phyloP scores from a whole-genome alignment of 192 early-diverging fungal species.

The Coemansia sp. region DNA sequence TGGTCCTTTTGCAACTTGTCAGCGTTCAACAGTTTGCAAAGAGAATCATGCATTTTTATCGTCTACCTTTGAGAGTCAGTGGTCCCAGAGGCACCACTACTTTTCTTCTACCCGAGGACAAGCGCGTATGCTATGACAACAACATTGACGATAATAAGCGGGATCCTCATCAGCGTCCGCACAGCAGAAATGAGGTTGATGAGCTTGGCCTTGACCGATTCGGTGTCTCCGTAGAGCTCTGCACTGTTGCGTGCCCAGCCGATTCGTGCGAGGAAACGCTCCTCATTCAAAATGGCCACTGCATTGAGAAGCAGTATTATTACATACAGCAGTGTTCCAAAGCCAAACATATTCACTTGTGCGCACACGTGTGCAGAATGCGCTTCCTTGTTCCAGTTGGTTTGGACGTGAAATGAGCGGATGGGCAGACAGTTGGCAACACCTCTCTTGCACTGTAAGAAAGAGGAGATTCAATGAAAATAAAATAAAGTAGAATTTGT shows the following conservation, averaged over 20 bases:
- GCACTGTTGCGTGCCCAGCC: conserved; percentile 64
- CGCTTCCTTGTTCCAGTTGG: neutral
- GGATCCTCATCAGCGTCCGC: conserved; percentile 85
- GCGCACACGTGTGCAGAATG: neutral
- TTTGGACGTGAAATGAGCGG: neutral
- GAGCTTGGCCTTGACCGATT: conserved; percentile 75
- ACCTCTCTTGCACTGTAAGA: no score
- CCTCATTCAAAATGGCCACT: conserved; percentile 87
- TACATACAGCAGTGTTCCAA: conserved; percentile 80
- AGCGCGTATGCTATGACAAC: conserved; percentile 81
- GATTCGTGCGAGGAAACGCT: conserved; percentile 87
- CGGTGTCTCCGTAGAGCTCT: conserved; percentile 64
- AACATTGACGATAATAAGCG: conserved; percentile 77
- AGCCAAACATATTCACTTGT: conserved; percentile 54
- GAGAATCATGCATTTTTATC: no score
- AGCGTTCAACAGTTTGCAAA: no score
- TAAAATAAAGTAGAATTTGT: no score
- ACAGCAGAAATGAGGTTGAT: conserved; percentile 89
- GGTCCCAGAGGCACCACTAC: no score
- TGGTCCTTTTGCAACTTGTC: no score
- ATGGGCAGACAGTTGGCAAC: neutral
- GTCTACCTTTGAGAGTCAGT: no score
- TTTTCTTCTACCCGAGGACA: conserved; percentile 65
- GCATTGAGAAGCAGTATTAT: conserved; percentile 83
- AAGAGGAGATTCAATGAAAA: no score